These are phyloP conservation scores for Phytophthora sp. DNA, from an alignment of 352 stramenopile genomes.

Conservation along the genomic window DNA sequence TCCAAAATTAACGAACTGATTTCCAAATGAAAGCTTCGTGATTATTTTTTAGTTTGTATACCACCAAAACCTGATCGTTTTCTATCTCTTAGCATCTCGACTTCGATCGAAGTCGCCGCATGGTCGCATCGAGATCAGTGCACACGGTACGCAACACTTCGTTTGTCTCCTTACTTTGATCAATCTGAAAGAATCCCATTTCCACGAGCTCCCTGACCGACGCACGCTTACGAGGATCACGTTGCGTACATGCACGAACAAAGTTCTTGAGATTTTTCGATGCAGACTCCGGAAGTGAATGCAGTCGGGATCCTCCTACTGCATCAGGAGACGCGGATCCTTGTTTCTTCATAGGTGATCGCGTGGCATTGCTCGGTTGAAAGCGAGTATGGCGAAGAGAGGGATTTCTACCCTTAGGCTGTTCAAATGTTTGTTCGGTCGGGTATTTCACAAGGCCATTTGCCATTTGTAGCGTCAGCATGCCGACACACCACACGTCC, in stretches of 20 bases:
- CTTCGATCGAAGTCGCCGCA: conserved; percentile 40
- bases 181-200: conserved; percentile 64
- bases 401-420: conserved; percentile 7
- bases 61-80: conserved; percentile 1
- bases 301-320: conserved; percentile 6
- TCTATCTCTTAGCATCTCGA: conserved; percentile 2
- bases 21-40: conserved; percentile 31
- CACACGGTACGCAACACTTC: conserved; percentile 63
- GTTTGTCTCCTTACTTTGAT: conserved; percentile 51
- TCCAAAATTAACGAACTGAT: conserved; percentile 84
- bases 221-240: conserved; percentile 46
- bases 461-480: conserved; percentile 65
- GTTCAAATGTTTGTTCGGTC: conserved; percentile 1
- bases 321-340: conserved; percentile 10
- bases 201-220: conserved; percentile 36
- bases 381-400: conserved; percentile 9
- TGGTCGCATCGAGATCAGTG: conserved; percentile 67
- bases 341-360: conserved; percentile 16
- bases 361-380: conserved; percentile 9
- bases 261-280: conserved; percentile 58
- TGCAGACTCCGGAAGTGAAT: conserved; percentile 45
- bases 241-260: conserved; percentile 53
- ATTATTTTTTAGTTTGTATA: background rate
- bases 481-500: conserved; percentile 64
- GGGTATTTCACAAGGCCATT: conserved; percentile 26